Percentiles rank a stretch among this genome's conserved stretches.
phyloP scores from a whole-genome alignment of 495 filamentous ascomycete species.

The Penicillium cinerascens region DNA sequence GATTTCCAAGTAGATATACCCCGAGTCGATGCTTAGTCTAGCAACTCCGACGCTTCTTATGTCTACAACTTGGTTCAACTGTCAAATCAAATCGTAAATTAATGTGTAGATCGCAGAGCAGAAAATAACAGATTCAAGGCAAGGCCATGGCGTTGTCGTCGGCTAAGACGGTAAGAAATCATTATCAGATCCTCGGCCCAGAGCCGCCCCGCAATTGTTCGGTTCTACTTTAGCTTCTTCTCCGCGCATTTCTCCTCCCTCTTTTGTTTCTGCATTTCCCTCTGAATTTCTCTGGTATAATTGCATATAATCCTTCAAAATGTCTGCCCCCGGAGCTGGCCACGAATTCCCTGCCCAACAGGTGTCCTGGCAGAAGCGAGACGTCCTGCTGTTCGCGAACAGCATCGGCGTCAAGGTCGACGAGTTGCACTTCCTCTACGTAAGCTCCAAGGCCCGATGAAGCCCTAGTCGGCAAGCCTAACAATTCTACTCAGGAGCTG shows the following conservation, averaged over 20 bases:
- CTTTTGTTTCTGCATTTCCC: not conserved
- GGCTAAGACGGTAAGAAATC: slow-evolving; percentile 19
- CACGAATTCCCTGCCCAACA: slow-evolving; percentile 70
- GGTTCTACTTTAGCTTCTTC: slow-evolving; percentile 17
- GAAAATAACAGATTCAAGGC: slow-evolving; percentile 4
- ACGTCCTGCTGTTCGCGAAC: slow-evolving; percentile 81
- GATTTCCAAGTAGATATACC: slow-evolving; percentile 49
- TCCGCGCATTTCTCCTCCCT: not conserved
- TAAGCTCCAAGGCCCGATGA: slow-evolving; percentile 32
- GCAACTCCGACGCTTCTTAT: slow-evolving; percentile 38
- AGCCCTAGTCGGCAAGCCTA: not conserved
- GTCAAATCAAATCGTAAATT: not conserved
- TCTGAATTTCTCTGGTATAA: not conserved
- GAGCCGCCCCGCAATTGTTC: slow-evolving; percentile 23
- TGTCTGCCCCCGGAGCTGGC: slow-evolving; percentile 65
- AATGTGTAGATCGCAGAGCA: not conserved
- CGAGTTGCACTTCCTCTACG: slow-evolving; percentile 88
- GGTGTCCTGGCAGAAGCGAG: slow-evolving; percentile 82
- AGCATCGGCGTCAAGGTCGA: slow-evolving; percentile 80
- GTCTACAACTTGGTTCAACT: slow-evolving; percentile 10
- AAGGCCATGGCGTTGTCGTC: slow-evolving; percentile 11
- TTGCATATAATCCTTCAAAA: slow-evolving; percentile 13
- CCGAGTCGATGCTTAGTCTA: slow-evolving; percentile 53
- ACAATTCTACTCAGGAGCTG: slow-evolving; percentile 57
- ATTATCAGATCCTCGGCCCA: slow-evolving; percentile 34